Conservation (phyloP, 2,329 filamentous ascomycete species). For the Periconia macrospinosa region DNA sequence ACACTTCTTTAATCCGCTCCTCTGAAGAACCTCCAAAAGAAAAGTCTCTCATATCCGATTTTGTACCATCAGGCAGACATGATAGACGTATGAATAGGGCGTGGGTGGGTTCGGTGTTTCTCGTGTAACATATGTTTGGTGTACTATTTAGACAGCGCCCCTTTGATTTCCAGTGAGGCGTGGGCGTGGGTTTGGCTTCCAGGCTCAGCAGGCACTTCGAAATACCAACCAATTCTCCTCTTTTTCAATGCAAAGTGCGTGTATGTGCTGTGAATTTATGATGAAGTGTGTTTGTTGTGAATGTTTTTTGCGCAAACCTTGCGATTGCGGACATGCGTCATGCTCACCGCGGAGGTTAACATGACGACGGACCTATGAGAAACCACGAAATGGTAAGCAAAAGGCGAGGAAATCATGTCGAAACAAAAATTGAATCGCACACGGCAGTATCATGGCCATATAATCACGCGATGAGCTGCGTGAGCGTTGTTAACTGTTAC, state of each 20-base stretch:
- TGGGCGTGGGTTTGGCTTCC: slow-evolving; percentile 36
- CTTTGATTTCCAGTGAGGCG: slow-evolving; percentile 36
- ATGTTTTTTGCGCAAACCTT: neutral
- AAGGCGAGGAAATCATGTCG: neutral
- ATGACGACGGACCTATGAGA: neutral
- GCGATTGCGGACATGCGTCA: neutral
- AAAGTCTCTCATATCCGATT: slow-evolving; percentile 19
- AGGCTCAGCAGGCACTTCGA: slow-evolving; percentile 29
- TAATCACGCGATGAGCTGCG: slow-evolving; percentile 1
- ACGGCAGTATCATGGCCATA: neutral
- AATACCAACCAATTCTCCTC: slow-evolving; percentile 38
- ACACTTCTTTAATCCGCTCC: slow-evolving; percentile 27
- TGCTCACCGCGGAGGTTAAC: neutral
- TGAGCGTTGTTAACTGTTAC: too few species aligned
- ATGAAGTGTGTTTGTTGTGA: neutral
- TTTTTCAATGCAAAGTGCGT: neutral
- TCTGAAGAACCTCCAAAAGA: slow-evolving; percentile 2
- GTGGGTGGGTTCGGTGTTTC: slow-evolving; percentile 23
- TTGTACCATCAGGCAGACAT: slow-evolving; percentile 41
- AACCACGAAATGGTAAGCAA: neutral
- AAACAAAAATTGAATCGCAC: neutral
- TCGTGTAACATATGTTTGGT: slow-evolving; percentile 41
- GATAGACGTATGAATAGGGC: slow-evolving; percentile 45
- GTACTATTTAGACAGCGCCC: slow-evolving; percentile 34
- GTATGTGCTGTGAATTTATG: neutral